Evolutionary conservation across 139 green algal species (phyloP), one percentile per base, ranked within the genome.

Genomic region (Chara braunii): DNA sequence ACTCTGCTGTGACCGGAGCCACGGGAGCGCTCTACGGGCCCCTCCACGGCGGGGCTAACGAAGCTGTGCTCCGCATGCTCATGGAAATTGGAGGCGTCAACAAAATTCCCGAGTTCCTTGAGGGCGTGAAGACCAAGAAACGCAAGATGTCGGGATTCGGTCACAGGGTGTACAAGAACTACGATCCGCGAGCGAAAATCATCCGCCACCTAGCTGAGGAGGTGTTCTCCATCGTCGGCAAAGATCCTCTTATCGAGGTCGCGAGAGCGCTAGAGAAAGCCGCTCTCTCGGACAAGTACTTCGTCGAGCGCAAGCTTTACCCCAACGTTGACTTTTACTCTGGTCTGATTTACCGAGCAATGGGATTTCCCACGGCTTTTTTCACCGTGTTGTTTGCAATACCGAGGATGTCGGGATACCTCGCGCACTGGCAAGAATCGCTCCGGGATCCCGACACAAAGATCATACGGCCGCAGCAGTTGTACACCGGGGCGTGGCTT

Each of bases 151-250:
- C 93, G 80, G 92, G 92, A 26, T 97, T 97, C 75, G 90, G 91
- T 2, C 90, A 95, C 84, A 81, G 93, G 8, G 92, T 99, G 62
- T 99, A 99, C 90, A 97, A 97, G 76, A 98, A 96, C 82, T 98
- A 95, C 76, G 93, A 99, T 79, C 93, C 93, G 0, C 77, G 93
- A 4, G 93, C 93, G 11, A 92, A 84, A 37, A 37, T 80, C 7
- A 66, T 12, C 58, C 11, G 32, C 40, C 11, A 58, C 11, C 8
- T 58, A n/a, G 77, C 80, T 1, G 80, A 87, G 55, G 87, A 95
- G 70, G 91, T 96, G 37, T 96, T 97, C 66, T 44, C 69, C 37
- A 91, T 95, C 51, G 75, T 86, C 22, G 92, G 92, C 3, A 68
- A 84, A 1, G 92, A 98, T 80, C 92, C 90, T 1, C 80, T 98